Percentiles rank a stretch among this genome's conserved stretches.
phyloP scores from a whole-genome alignment of 768 basidiomycete species.

The Neoboletus magnificus region DNA sequence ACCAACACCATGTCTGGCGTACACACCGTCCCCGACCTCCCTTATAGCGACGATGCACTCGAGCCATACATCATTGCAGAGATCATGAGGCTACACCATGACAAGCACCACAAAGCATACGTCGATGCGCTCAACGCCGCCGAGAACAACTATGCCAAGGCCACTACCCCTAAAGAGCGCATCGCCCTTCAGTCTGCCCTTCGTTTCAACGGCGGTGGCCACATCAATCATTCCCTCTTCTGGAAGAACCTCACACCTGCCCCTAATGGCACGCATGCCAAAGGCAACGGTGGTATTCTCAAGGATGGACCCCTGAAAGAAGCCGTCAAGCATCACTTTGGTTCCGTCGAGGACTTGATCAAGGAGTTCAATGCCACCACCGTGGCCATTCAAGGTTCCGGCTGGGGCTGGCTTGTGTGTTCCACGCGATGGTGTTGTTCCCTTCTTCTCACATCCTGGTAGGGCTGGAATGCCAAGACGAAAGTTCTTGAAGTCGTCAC shows the following conservation, averaged over 20 bases:
- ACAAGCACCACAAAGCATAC: slow-evolving; percentile 95
- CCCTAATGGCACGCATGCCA: slow-evolving; percentile 41
- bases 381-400: slow-evolving; percentile 85
- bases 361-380: slow-evolving; percentile 85
- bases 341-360: slow-evolving; percentile 67
- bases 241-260: slow-evolving; percentile 91
- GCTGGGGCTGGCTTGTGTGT: slow-evolving; percentile 96
- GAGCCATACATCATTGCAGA: slow-evolving; percentile 87
- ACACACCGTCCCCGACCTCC: slow-evolving; percentile 69
- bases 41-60: slow-evolving; percentile 84
- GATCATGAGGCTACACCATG: slow-evolving; percentile 95
- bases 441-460: neutral
- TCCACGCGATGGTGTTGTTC: neutral
- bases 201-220: slow-evolving; percentile 36
- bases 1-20: slow-evolving; percentile 36
- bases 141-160: slow-evolving; percentile 70
- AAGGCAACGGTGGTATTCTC: slow-evolving; percentile 62
- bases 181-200: slow-evolving; percentile 27
- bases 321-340: slow-evolving; percentile 64
- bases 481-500: slow-evolving; percentile 83
- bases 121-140: slow-evolving; percentile 70
- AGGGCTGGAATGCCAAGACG: slow-evolving; percentile 72
- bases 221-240: slow-evolving; percentile 95
- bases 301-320: slow-evolving; percentile 65
- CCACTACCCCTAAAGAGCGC: slow-evolving; percentile 56